Evolutionary conservation across 495 filamentous ascomycete genomes (phyloP), one percentile per base, ranked within the genome.

Genomic region (Neurospora intermedia): DNA sequence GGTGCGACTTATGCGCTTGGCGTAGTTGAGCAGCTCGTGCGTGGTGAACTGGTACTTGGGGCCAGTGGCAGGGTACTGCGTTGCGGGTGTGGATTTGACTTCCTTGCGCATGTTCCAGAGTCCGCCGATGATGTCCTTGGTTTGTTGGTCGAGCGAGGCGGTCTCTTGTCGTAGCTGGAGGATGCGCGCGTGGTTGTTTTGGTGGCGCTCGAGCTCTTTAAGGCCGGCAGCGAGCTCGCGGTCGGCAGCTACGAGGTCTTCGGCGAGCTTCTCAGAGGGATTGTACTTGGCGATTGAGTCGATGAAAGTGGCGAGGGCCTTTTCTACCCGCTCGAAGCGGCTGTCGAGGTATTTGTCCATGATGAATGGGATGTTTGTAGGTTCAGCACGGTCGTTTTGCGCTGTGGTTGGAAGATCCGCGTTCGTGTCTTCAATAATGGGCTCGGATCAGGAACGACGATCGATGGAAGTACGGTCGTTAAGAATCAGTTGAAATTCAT

Each of bases 261-360:
- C 81, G 6, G 91, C 91, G 35, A 89, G 86, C 39, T 82, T 78
- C 6, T 87, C 81, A 13, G 89, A 91, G 40, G 92, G 92, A 75
- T 92, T 92, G 86, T 93, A 94, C 72, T 92, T 89, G 10, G 90
- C 83, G 54, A 95, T 91, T 2, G 92, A 93, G 78, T 92, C 90
- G 76, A 93, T 88, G 13, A 95, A 85, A 10, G 81, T 86, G 15
- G 85, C 84, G 38, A 95, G 83, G 6, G 90, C 89, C 72, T 86
- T 85, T 77, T 93, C 91, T 48, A 94, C 83, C 70, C 90, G 88
- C 75, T 91, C 86, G 75, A 93, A 91, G 73, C 88, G 87, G 16
- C 74, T 73, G 72, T 89, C 85, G 39, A 93, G 82, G 70, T 87
- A 80, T 45, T 83, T 80, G 72, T 92, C 87, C 90, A 92, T 92